Base-by-base conservation (phyloP, 345 rosid species). In the Viola odorata region DNA sequence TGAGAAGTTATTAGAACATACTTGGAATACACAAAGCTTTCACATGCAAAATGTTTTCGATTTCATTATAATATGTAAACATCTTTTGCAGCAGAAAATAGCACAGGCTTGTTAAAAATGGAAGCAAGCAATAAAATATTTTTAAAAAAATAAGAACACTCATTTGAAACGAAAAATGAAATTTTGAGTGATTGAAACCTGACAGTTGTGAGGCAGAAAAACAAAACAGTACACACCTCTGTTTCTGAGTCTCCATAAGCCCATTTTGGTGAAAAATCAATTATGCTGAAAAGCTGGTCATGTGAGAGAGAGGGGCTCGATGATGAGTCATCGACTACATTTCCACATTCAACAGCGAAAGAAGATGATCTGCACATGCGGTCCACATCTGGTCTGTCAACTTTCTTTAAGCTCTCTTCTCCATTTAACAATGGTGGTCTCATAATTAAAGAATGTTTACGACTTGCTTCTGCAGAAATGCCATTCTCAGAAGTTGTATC, bases 221-320 rank as follows among this genome's bases (percentile, higher is more conserved):
- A 57, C 1, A 6, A 11, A 40, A 65, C 16, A 47, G 50, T 6
- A 8, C 6, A 56, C 80, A 90, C 98, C 98, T 88, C 87, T 53
- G 76, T 78, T 74, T 85, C 89, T 40, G 85, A 68, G 54, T 83
- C 85, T 58, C 77, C 47, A 41, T 75, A 79, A 13, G 88, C 79
- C 85, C 87, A 82, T 67, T 91, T 88, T 5, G 98, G 98, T 40
- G 90, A 80, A 73, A 82, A 83, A 65, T 88, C 87, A 55, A 69
- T 68, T 55, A 91, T 86, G 75, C 90, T 88, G 76, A 86, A 91
- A 60, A 80, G 96, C 73, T 91, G 98, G 59, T 88, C 91, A 66
- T 82, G 90, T 44, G 96, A 81, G 65, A 91, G 81, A 61, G 91
- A 88, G 60, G 96, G 98, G 77, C 91, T 80, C 77, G 86, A 71